Base-by-base conservation (phyloP, 768 basidiomycete genomes). In the Inosperma sp. region DNA sequence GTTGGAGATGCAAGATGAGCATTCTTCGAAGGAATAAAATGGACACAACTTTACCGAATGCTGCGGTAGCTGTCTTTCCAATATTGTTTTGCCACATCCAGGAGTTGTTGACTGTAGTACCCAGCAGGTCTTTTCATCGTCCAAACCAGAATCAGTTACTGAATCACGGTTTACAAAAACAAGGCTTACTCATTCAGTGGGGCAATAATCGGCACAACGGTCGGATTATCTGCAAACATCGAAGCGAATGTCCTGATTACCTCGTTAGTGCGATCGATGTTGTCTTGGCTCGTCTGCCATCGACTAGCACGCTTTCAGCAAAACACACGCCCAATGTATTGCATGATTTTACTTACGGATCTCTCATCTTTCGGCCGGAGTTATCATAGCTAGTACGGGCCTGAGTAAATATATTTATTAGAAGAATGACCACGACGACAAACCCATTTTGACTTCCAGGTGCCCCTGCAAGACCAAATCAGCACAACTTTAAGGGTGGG, bases 371-470 rank as follows among this genome's bases (percentile, higher is more conserved):
- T 43, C 83, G 84, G 16, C 89, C 89, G 39, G 88, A 90, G 59
- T 92, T 92, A 59, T 92, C 89, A 59, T 80, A 92, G 17, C 88
- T 88, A 47, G 44, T 14, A 26, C 7, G 25, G 23, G 17, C 42
- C 14, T 19, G 36, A 51, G 51, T 51, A 46, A 21, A 14, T 48
- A 48, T 22, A 34, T 13, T 8, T 4, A 36, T 7, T 8, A 44
- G 13, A 2, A 35, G 17, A 27, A 7, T 35, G 5, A 4, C 9
- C 3, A 44, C 16, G 48, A n/a, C 16, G 26, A 65, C 75, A 40
- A 50, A 85, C 86, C 82, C 87, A 56, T 90, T 89, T 66, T 93
- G 88, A 63, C 85, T 87, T 13, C 92, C 92, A 1, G 92, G 88
- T 25, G 81, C 89, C 49, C 79, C 79, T 73, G 14, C 12, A 52